Conservation (phyloP, 441 rosid species). For the Kokia cookei region DNA sequence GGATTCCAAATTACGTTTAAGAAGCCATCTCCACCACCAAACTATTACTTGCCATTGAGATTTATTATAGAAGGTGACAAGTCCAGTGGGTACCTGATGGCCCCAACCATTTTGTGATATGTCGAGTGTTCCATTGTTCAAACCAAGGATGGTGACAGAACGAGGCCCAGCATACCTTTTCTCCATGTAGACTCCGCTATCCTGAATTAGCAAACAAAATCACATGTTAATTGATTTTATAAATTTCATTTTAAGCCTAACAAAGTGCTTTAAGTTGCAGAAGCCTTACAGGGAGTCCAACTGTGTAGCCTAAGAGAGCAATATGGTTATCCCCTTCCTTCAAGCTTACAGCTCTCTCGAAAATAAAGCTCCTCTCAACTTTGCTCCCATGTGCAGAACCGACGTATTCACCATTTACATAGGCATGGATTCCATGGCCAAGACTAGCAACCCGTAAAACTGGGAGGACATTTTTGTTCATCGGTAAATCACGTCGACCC, state of each 20-base stretch:
- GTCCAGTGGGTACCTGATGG: conserved; percentile 32
- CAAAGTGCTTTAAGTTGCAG: neutral
- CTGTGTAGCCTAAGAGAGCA: conserved; percentile 27
- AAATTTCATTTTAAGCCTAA: neutral
- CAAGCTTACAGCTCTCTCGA: conserved; percentile 32
- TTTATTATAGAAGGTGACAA: neutral
- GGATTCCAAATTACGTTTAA: neutral
- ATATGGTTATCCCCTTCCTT: conserved; percentile 37
- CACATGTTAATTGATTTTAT: neutral
- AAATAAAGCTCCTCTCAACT: conserved; percentile 58
- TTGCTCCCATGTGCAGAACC: conserved; percentile 59
- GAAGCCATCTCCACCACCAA: neutral
- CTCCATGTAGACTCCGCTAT: conserved; percentile 76
- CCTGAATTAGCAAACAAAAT: conserved; percentile 26
- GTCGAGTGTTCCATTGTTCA: conserved; percentile 73
- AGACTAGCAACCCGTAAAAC: conserved; percentile 67
- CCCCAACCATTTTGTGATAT: conserved; percentile 48
- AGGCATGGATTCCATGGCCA: conserved; percentile 73
- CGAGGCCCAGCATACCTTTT: conserved; percentile 62
- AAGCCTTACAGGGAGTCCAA: conserved; percentile 52
- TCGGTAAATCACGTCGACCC: conserved; percentile 35
- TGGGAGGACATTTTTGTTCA: conserved; percentile 35
- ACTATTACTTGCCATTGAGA: neutral
- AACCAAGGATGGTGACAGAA: conserved; percentile 44
- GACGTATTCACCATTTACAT: conserved; percentile 63